These are phyloP conservation scores for Alternaria tenuissima DNA, from an alignment of 2,329 filamentous ascomycete genomes.

Conservation along the genomic window DNA sequence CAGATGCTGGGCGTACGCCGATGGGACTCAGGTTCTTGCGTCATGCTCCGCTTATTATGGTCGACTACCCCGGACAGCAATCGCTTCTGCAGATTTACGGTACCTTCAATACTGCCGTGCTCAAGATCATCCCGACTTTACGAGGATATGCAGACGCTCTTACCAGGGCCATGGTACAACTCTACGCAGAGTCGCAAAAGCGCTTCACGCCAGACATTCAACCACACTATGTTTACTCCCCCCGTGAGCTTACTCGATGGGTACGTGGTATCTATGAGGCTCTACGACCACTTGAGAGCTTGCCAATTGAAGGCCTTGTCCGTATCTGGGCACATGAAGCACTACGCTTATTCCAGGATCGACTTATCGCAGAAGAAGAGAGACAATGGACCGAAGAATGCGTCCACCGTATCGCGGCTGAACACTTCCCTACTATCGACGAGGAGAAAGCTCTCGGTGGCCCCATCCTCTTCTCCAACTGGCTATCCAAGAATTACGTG, in stretches of 20 bases:
- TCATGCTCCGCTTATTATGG: conserved; percentile 98
- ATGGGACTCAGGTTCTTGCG: conserved; percentile 93
- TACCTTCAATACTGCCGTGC: conserved; percentile 93
- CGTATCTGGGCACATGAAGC: conserved; percentile 99
- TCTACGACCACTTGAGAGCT: conserved; percentile 86
- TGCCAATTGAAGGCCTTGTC: conserved; percentile 89
- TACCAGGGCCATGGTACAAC: conserved; percentile 96
- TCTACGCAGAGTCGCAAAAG: conserved; percentile 94
- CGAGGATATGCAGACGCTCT: conserved; percentile 93
- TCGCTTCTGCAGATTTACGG: conserved; percentile 98
- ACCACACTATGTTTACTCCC: conserved; percentile 98
- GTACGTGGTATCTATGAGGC: conserved; percentile 97
- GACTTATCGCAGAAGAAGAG: conserved; percentile 93
- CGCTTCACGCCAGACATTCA: conserved; percentile 96
- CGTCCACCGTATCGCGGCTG: conserved; percentile 83
- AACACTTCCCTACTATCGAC: conserved; percentile 95
- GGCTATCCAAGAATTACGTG: conserved; percentile 98
- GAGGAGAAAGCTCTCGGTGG: conserved; percentile 87
- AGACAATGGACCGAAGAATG: conserved; percentile 93
- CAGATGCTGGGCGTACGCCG: conserved; percentile 93
- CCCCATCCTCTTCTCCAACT: conserved; percentile 98
- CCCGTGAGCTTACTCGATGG: conserved; percentile 97
- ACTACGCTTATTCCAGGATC: conserved; percentile 93
- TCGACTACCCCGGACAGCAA: conserved; percentile 95
- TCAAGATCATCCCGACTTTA: conserved; percentile 96